Base-by-base conservation (phyloP, 139 green algal species). In the Chlamydomonas applanata region DNA sequence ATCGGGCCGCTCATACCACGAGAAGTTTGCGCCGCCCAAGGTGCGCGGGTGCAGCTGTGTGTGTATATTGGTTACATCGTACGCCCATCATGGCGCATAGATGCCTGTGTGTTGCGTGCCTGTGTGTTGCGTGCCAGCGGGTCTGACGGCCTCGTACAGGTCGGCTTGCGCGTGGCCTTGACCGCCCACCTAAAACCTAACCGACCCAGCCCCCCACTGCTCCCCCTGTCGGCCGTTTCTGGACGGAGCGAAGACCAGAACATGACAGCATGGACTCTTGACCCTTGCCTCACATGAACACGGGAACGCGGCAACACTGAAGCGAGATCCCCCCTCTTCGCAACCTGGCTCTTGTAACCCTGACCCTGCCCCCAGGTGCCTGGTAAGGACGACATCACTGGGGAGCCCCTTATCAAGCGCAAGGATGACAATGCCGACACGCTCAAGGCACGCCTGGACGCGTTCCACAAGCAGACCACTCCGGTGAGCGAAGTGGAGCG, bases 401-500 rank as follows among this genome's bases (percentile, higher is more conserved):
- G 96, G 3, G 96, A 99, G 87, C 91, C 95, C 3, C 91, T 99
- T 20, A 90, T 98, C 29, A 83, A 90, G 77, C 86, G 96, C 49
- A 99, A 98, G 84, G 96, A 99, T 79, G 96, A 99, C 88, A 99
- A 98, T 77, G 94, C 91, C 9, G 94, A 99, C 46, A 98, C 94
- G 13, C 87, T 99, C 16, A 96, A 96, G 80, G 87, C 81, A 24
- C 88, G 96, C 2, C 84, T 99, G 54, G 74, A 62, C 5, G 90
- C 94, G 3, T 99, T 98, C 87, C 93, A 97, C 73, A 79, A 75
- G 25, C 93, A 99, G 84, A 99, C 96, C 5, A 78, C 83, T 33
- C 93, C 93, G 45, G 91, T 97, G 33, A 45, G 67, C 25, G 65
- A 3, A 2, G 25, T 13, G 9, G 17, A 29, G 69, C 64, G 20